Evolutionary conservation across 306 rosid species (phyloP), one percentile per base, ranked within the genome.

Genomic region (Cicer bijugum): DNA sequence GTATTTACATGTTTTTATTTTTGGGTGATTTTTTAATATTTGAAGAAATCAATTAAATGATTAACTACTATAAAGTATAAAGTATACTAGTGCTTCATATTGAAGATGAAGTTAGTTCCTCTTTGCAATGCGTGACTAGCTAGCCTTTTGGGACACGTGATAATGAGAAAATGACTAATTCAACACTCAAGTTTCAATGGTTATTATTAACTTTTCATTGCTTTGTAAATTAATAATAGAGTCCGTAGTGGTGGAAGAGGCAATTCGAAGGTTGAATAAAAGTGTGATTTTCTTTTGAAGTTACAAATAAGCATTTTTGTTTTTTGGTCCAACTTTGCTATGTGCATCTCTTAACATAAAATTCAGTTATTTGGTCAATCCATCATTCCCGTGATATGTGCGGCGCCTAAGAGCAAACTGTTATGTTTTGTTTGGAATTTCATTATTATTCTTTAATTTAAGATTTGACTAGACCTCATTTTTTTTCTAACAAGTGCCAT

Each of bases 221-320:
- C 47, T 39, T 76, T 76, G 67, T 19, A 47, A 47, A 71, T 52
- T 43, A 60, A 20, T 60, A 33, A 7, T 16, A 23, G 44, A 61
- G 47, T 51, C 28, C 76, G 40, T 69, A 43, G 62, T 37, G 17
- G 40, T 44, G 46, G 8, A 67, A 51, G 45, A 14, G 43, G 61
- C 50, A 80, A 47, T 79, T 20, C 43, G 45, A 79, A 66, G 64
- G 71, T 78, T 71, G 82, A 78, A 64, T 67, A 77, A 23, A 80
- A 23, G 50, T 72, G 55, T 72, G 50, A 56, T 76, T 83, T 79
- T 71, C 60, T 14, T 68, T 74, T 75, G 17, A 72, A 57, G 67
- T 47, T 53, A 46, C n/a, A 43, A 55, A 71, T 52, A 64, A 64
- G 45, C 42, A 11, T 37, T 56, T 46, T 37, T 19, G 0, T 19